A percentile compares a stretch with the other conserved stretches of the same genome.
These are phyloP conservation scores for Auriscalpium microsporum DNA, from an alignment of 768 basidiomycete genomes.

Conservation along the genomic window DNA sequence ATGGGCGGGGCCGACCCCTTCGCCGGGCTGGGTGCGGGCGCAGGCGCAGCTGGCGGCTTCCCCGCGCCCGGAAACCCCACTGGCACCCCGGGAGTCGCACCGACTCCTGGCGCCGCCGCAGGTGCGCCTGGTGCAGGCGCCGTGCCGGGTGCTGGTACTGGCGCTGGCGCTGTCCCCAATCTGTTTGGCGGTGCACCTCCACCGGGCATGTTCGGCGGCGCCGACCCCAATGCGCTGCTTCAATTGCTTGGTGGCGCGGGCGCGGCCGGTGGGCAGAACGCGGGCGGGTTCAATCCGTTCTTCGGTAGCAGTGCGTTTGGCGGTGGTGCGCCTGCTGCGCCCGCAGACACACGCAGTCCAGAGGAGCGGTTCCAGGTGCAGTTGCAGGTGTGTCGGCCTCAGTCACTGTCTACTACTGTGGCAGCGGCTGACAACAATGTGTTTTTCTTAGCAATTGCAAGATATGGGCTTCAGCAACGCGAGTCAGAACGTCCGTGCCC, in stretches of 20 bases:
- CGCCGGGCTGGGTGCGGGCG: neutral
- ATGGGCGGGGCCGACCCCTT: conserved; percentile 15
- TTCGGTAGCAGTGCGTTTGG: conserved; percentile 14
- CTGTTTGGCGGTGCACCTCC: conserved; percentile 5
- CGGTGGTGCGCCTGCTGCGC: conserved; percentile 32
- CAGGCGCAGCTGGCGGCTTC: conserved; percentile 29
- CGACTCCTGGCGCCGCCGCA: conserved; percentile 14
- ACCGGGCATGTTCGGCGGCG: conserved; percentile 6
- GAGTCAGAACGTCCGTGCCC: conserved; percentile 79
- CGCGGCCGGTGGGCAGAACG: conserved; percentile 19
- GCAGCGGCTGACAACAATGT: neutral
- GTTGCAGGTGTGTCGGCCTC: conserved; percentile 46
- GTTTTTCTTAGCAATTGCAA: conserved; percentile 67
- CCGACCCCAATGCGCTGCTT: conserved; percentile 38
- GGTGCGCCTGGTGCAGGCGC: conserved; percentile 8
- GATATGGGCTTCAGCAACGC: conserved; percentile 95
- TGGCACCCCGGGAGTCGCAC: conserved; percentile 15
- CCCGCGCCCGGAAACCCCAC: conserved; percentile 57
- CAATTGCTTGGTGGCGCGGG: conserved; percentile 29
- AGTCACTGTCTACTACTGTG: neutral
- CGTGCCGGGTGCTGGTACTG: neutral
- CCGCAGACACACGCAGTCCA: conserved; percentile 64
- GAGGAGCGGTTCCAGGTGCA: conserved; percentile 92
- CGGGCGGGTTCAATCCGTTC: conserved; percentile 16
- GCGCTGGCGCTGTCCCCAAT: conserved; percentile 20